Evolutionary conservation across 2,329 filamentous ascomycete species (phyloP).

Genomic region (Delphinella strobiligena): DNA sequence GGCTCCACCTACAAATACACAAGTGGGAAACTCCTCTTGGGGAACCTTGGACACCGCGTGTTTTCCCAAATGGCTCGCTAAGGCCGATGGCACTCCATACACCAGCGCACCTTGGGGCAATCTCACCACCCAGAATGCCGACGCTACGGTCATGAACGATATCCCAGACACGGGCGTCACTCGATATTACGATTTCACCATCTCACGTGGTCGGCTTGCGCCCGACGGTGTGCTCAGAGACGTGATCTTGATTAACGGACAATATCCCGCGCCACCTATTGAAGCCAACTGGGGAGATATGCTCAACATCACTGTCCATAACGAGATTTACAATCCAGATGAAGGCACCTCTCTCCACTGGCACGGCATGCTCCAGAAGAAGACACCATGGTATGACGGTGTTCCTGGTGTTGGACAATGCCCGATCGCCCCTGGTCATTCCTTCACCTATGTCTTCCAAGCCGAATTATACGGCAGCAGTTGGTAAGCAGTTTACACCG

Average conservation of each 20-base stretch:
- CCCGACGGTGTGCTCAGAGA: constrained; percentile 21
- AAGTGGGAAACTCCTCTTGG: background rate
- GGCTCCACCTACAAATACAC: background rate
- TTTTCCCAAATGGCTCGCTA: constrained; percentile 12
- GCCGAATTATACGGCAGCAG: constrained; percentile 29
- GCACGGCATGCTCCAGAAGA: constrained; percentile 33
- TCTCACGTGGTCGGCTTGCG: constrained; percentile 18
- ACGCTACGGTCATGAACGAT: constrained; percentile 14
- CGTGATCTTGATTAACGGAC: constrained; percentile 12
- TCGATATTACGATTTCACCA: constrained; percentile 21
- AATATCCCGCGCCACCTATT: constrained; percentile 10
- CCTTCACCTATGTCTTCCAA: constrained; percentile 26
- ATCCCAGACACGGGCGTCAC: constrained; percentile 23
- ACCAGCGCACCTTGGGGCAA: constrained; percentile 15
- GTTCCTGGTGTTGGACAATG: constrained; percentile 35
- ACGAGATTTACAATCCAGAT: constrained; percentile 16
- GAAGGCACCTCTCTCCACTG: constrained; percentile 40
- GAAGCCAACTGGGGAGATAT: constrained; percentile 19
- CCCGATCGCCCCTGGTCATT: constrained; percentile 27
- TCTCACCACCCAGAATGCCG: constrained; percentile 16
- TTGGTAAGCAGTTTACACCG: too few species aligned
- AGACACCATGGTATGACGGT: constrained; percentile 42
- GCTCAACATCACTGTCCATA: constrained; percentile 23
- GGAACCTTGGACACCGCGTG: background rate
- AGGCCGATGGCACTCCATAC: background rate